A percentile compares a stretch with the other conserved stretches of the same genome.
These are phyloP conservation scores for Aquanectria penicillioides DNA, from an alignment of 2,329 filamentous ascomycete species.

Conservation along the genomic window DNA sequence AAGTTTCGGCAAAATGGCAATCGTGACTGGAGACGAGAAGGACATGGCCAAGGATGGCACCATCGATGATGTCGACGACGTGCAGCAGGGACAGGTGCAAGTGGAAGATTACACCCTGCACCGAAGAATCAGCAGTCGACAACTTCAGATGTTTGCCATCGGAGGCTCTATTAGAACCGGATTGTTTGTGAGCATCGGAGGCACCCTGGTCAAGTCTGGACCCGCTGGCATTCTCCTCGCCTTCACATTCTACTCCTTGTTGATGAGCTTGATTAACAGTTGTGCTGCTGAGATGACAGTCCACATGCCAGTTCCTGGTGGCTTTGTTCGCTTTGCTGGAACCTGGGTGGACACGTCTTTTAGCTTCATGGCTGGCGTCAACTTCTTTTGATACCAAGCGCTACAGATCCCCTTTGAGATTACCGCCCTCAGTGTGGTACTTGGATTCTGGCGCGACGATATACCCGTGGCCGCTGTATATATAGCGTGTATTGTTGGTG, in stretches of 20 bases:
- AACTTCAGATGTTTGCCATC: too few species aligned
- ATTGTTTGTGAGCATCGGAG: too few species aligned
- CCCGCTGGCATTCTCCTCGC: too few species aligned
- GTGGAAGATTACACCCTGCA: too few species aligned
- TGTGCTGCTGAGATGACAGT: neutral
- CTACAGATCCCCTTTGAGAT: slow-evolving; percentile 3
- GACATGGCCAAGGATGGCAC: too few species aligned
- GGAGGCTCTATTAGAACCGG: too few species aligned
- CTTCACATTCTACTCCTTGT: neutral
- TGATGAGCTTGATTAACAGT: neutral
- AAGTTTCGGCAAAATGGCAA: too few species aligned
- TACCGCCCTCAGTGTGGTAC: neutral
- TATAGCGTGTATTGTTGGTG: neutral
- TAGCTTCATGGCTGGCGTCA: neutral
- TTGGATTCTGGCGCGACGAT: neutral
- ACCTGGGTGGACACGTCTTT: neutral
- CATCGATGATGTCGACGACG: too few species aligned
- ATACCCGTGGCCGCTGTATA: neutral
- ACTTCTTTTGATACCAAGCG: neutral
- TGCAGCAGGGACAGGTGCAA: too few species aligned
- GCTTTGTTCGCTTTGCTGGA: neutral
- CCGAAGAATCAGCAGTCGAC: too few species aligned
- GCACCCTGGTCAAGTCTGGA: too few species aligned
- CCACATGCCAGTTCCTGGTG: neutral
- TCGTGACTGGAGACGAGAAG: too few species aligned